phyloP scores from a whole-genome alignment of 2,329 filamentous ascomycete genomes.

The Fusarium ambrosium region DNA sequence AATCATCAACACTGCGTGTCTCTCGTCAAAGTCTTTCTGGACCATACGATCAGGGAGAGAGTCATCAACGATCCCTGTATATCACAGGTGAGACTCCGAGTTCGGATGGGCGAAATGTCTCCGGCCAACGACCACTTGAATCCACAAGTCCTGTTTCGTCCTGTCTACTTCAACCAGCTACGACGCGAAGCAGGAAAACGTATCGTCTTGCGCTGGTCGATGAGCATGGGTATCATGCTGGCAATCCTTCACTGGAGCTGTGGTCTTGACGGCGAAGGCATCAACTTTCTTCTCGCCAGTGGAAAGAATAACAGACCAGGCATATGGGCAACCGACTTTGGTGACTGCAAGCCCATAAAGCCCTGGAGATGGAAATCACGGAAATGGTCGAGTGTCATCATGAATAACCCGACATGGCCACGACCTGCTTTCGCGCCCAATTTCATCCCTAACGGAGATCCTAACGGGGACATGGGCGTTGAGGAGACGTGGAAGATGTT shows the following conservation, averaged over 20 bases:
- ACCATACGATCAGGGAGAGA: not conserved
- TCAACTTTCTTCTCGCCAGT: constrained; percentile 39
- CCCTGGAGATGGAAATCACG: not conserved
- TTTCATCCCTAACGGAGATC: not conserved
- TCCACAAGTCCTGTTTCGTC: constrained; percentile 15
- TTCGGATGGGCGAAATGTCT: constrained; percentile 19
- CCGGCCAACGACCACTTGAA: not conserved
- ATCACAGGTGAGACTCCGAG: constrained; percentile 12
- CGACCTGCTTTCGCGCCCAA: not conserved
- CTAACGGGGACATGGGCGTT: not conserved
- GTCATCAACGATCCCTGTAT: not conserved
- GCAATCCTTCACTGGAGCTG: constrained; percentile 46
- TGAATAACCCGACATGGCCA: constrained; percentile 32
- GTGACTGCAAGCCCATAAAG: constrained; percentile 25
- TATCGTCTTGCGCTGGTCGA: constrained; percentile 1
- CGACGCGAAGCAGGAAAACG: not conserved
- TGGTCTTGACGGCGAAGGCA: constrained; percentile 38
- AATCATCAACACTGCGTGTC: not conserved
- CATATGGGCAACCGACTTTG: constrained; percentile 45
- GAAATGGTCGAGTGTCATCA: constrained; percentile 4
- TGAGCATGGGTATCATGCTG: constrained; percentile 39
- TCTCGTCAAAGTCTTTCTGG: constrained; percentile 8
- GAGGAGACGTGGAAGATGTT: not conserved
- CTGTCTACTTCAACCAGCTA: constrained; percentile 43
- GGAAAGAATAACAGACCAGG: not conserved